phyloP scores from a whole-genome alignment of 352 stramenopile genomes.

The Phytophthora kernoviae region DNA sequence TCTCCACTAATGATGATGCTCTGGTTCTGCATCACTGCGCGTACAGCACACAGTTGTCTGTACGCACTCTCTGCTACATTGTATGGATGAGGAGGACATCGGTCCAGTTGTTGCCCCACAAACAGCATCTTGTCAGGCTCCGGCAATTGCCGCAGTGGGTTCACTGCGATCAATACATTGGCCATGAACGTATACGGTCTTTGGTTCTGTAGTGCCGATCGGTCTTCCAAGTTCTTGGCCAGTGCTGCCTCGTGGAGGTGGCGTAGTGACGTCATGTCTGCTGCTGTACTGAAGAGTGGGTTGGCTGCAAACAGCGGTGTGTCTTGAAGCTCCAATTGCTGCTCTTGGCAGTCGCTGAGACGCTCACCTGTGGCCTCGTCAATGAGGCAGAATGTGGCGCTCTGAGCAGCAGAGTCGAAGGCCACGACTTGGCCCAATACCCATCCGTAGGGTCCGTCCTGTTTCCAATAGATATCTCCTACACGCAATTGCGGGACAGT shows the following conservation, averaged over 20 bases:
- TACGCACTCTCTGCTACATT: constrained; percentile 87
- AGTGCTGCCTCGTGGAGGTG: constrained; percentile 86
- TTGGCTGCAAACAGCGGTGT: constrained; percentile 73
- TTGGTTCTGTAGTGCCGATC: constrained; percentile 71
- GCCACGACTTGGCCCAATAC: constrained; percentile 69
- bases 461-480: constrained; percentile 85
- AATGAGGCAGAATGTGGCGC: constrained; percentile 54
- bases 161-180: constrained; percentile 87
- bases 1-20: constrained; percentile 96
- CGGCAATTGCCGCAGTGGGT: constrained; percentile 76
- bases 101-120: constrained; percentile 65
- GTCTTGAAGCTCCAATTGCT: constrained; percentile 49
- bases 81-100: constrained; percentile 81
- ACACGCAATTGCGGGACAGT: constrained; percentile 45
- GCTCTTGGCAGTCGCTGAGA: constrained; percentile 18
- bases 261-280: constrained; percentile 86
- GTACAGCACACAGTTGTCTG: constrained; percentile 79
- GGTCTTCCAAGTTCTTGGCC: constrained; percentile 89
- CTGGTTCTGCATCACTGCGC: constrained; percentile 91
- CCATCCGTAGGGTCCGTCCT: constrained; percentile 69
- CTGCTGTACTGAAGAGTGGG: constrained; percentile 71
- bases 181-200: constrained; percentile 89
- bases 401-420: constrained; percentile 39
- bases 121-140: constrained; percentile 79
- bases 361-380: constrained; percentile 71